Base-by-base conservation (phyloP, 1,284 basidiomycete genomes). In the Naganishia sp. region DNA sequence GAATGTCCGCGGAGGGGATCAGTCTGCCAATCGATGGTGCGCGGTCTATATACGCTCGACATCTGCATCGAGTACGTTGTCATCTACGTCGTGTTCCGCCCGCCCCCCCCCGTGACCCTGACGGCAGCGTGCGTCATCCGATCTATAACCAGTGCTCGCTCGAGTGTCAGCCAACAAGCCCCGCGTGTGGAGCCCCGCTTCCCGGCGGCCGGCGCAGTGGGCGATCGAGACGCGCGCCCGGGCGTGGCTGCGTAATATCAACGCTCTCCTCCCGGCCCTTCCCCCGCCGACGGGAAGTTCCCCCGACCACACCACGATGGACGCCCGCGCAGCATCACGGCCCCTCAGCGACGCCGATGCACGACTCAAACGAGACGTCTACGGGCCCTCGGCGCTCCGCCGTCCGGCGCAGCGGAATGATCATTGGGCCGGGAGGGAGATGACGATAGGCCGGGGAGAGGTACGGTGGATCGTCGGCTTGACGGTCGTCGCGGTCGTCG, bases 381-480 rank as follows among this genome's bases (percentile, higher is more conserved):
- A 61, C 60, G 43, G 52, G 9, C 52, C 52, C 11, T 53, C 52
- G 25, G 54, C 55, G 21, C 55, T 66, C 43, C 2, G 23, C 36
- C 44, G 53, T 55, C 28, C n/a, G 28, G 54, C 55, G 3, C 18
- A 25, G 55, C 31, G 66, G 9, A 28, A 53, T 16, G 60, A 64
- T 7, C 45, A 60, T 23, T 55, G 45, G 50, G 31, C 18, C 4
- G 55, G 48, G 0, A 88, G 89, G 53, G 89, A 89, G n/a, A 76
- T 89, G 42, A 84, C 84, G 68, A 74, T 91, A 21, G 83, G 86
- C 3, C 74, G 81, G 0, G 88, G 85, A 43, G 90, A 93, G 74
- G 88, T 85, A 85, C 90, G 87, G 75, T 78, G 91, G 53, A 81
- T 93, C 18, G 77, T 84, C 23, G 72, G 85, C 43, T 75, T 94